Evolutionary conservation across 1,139 yeast genomes (phyloP), one percentile per base, ranked within the genome.

Genomic region (Candida labiduridarum): DNA sequence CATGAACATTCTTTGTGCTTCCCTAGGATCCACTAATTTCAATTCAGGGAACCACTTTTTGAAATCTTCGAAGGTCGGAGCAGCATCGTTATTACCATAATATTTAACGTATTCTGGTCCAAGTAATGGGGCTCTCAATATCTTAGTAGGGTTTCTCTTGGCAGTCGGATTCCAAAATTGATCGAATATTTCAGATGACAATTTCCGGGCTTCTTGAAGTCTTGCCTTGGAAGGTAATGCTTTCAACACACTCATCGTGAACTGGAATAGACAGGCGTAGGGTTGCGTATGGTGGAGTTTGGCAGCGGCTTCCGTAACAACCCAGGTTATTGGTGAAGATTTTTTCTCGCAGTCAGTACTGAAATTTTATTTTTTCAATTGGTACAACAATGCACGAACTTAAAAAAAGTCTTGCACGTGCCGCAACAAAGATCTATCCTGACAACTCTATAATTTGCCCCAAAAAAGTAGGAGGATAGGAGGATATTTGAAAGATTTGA

Each of bases 101-200:
- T 90, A 91, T 55, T 80, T 73, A 47, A 84, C 83, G 45, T 89
- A 67, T 38, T 83, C 74, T 30, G 89, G 89, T 33, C 98, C 98
- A 63, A 81, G 83, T 55, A 91, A 79, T 38, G 89, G 87, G 45
- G 84, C 81, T 46, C 86, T 78, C 55, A 91, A 77, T 35, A 89
- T 83, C 65, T 87, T 87, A 46, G 91, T 73, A 35, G 97, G 97
- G 30, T 89, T 89, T 64, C 96, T 82, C 49, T 73, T 71, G 41
- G 78, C 74, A 2, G 76, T 71, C 22, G 97, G 97, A 67, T 91
- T 91, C 69, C 69, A 69, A 29, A 56, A 52, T 44, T 68, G 65
- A 33, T 69, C 72, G 52, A 72, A 72, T 39, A 72, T 71, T 33
- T 63, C 59, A 10, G 72, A 68, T 41, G 68, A 59, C 22, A 69